phyloP scores from a whole-genome alignment of 257 asterid genomes.

The Fraxinus anomala region DNA sequence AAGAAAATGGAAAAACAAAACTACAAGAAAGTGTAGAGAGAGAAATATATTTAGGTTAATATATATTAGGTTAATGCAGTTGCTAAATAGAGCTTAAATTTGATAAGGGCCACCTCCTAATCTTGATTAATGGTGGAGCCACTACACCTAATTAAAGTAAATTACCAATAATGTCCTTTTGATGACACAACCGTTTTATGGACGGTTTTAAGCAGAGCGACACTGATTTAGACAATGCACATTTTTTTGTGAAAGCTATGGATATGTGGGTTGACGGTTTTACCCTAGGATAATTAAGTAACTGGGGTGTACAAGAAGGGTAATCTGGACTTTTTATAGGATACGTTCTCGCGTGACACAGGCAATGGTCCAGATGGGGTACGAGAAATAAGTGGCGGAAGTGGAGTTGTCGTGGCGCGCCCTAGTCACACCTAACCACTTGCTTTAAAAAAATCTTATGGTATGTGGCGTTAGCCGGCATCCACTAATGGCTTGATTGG shows the following conservation, averaged over 20 bases:
- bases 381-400: slow-evolving; percentile 50
- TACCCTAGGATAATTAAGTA: slow-evolving; percentile 22
- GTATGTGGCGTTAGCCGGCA: slow-evolving; percentile 24
- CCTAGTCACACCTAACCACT: slow-evolving; percentile 22
- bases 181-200: slow-evolving; percentile 33
- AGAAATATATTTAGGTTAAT: slow-evolving; percentile 21
- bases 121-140: slow-evolving; percentile 26
- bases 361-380: slow-evolving; percentile 25
- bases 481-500: not conserved
- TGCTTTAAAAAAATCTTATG: slow-evolving; percentile 26
- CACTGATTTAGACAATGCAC: slow-evolving; percentile 45
- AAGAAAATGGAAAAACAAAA: slow-evolving; percentile 26
- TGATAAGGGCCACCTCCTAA: slow-evolving; percentile 21
- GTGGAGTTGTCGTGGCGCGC: slow-evolving; percentile 60
- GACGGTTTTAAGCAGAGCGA: slow-evolving; percentile 38
- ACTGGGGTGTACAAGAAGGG: not conserved
- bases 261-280: slow-evolving; percentile 22
- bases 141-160: not conserved
- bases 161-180: slow-evolving; percentile 34
- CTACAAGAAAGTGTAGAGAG: slow-evolving; percentile 11
- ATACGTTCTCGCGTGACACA: slow-evolving; percentile 24
- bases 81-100: slow-evolving; percentile 36
- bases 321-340: not conserved
- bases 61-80: slow-evolving; percentile 15
- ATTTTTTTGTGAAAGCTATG: slow-evolving; percentile 58